Evolutionary conservation across 179 eudicot species (phyloP), one percentile per base, ranked within the genome.

Genomic region (Drosera spatulata): DNA sequence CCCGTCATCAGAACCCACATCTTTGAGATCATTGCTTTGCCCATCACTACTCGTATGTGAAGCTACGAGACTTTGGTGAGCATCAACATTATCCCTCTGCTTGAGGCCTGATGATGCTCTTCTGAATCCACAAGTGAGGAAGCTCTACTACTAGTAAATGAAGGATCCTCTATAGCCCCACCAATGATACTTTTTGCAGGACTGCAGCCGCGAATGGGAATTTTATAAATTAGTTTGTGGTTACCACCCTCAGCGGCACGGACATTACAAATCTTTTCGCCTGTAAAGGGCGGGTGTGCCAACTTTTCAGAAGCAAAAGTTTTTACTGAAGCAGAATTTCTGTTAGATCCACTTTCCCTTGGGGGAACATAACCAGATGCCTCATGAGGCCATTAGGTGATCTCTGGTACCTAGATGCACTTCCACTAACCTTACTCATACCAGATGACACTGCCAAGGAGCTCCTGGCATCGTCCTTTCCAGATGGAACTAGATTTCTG

Each of bases 391-490:
- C 80, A 73, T 77, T 77, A 13, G 68, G 69, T 12, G 78, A 56
- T 66, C 73, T 86, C 53, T 77, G 64, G 56, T 75, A 82, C 50
- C 82, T 79, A 53, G 91, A 71, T 47, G 69, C 65, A 59, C 73
- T 70, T 38, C 75, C 75, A 41, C 87, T 67, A 41, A 72, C 61
- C 68, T 73, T 86, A 68, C 57, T 79, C 69, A 67, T 68, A 69
- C 80, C 66, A 40, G 55, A 56, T 11, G 94, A 80, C 22, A 73
- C 85, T 40, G 91, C 78, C 66, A 77, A 69, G 6, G 96, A 80
- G 63, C 85, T 82, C 66, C 84, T 81, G 3, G 77, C 78, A 15
- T 84, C 96, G 66, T 86, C 96, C 73, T 82, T 88, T n/a, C 60
- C 78, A 48, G 79, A 72, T 15, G 64, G 67, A 41, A 53, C 62